Conservation (phyloP, 768 basidiomycete genomes). For the Paxillus ammoniavirescens region DNA sequence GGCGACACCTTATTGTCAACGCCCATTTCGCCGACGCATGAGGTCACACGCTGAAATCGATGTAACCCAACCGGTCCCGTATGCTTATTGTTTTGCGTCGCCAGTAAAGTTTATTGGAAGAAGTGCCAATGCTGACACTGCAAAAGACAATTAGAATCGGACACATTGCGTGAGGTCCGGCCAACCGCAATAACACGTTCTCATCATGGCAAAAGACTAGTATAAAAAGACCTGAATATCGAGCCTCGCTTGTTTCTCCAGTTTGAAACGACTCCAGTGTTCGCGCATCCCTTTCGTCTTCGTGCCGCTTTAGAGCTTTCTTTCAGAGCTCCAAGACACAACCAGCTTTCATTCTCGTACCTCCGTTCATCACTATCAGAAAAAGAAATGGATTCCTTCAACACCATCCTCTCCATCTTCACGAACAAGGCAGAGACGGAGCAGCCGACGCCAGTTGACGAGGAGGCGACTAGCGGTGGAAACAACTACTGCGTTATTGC, state of each 20-base stretch:
- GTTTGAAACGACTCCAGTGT: conserved; percentile 3
- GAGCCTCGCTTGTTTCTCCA: neutral
- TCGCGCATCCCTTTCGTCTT: neutral
- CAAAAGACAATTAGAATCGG: neutral
- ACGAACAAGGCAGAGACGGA: conserved; percentile 2
- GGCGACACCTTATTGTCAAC: conserved; percentile 19
- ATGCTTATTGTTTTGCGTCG: conserved; percentile 21
- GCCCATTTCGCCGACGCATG: neutral
- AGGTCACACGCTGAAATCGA: conserved; percentile 8
- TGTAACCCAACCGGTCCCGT: neutral
- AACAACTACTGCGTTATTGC: conserved; percentile 18
- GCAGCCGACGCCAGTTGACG: conserved; percentile 15
- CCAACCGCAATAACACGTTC: neutral
- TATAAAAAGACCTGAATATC: conserved; percentile 17
- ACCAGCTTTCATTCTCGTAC: neutral
- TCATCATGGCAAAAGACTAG: neutral
- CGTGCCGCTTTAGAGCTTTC: neutral
- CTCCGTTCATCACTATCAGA: neutral
- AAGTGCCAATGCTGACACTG: neutral
- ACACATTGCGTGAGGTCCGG: neutral
- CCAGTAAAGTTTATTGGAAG: neutral
- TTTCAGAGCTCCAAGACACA: neutral
- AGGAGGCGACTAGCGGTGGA: neutral
- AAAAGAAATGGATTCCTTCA: conserved; percentile 23
- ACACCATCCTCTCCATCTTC: conserved; percentile 14